Conservation (phyloP, 1,284 basidiomycete species). For the Fomitopsis pinicola region DNA sequence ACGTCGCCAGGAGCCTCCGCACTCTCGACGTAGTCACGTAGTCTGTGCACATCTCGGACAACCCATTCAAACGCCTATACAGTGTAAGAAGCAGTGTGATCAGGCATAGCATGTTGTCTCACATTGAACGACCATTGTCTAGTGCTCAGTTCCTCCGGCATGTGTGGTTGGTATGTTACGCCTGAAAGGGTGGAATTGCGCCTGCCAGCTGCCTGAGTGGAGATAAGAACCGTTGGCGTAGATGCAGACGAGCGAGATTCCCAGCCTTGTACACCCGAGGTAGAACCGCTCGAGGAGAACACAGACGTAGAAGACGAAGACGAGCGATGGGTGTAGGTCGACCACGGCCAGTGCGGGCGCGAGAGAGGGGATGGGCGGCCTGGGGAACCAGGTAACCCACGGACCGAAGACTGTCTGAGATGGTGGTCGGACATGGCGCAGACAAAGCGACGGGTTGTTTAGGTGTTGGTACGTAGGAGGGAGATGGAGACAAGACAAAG, state of each 20-base stretch:
- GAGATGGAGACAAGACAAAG: not conserved
- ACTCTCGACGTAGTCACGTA: constrained; percentile 47
- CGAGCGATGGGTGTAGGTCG: constrained; percentile 34
- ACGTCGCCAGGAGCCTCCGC: constrained; percentile 6
- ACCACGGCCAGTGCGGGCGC: constrained; percentile 60
- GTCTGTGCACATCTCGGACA: constrained; percentile 50
- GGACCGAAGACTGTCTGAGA: not conserved
- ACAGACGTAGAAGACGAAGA: constrained; percentile 28
- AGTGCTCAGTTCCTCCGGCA: constrained; percentile 38
- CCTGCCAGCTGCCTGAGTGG: constrained; percentile 13
- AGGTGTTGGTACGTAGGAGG: not conserved
- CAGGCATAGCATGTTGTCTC: constrained; percentile 17
- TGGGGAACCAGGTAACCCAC: constrained; percentile 33
- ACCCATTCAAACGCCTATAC: constrained; percentile 64
- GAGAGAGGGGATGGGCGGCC: constrained; percentile 40
- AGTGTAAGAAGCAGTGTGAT: not conserved
- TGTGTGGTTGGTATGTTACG: constrained; percentile 12
- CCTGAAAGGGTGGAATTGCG: constrained; percentile 13
- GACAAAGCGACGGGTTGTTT: not conserved
- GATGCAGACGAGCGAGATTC: constrained; percentile 24
- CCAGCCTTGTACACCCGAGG: constrained; percentile 21
- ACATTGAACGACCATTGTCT: constrained; percentile 64
- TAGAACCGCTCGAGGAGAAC: constrained; percentile 22
- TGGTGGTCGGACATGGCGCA: constrained; percentile 9
- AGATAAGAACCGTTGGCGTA: constrained; percentile 21